Evolutionary conservation across 192 early-diverging fungal species (phyloP), one percentile per base, ranked within the genome.

Genomic region (Coemansia reversa): DNA sequence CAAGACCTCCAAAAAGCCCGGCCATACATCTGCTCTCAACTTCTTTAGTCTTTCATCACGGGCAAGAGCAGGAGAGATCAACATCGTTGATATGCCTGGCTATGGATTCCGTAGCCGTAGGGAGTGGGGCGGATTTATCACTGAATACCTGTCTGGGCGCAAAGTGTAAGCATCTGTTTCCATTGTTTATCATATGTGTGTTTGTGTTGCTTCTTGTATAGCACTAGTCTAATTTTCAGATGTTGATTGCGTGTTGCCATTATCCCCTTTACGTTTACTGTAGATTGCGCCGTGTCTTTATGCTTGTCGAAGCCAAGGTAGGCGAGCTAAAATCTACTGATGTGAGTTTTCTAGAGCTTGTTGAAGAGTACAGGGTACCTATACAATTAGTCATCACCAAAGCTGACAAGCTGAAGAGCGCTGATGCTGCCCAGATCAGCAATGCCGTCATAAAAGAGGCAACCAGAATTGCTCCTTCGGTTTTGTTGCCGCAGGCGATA

Each of bases 51-150:
- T 76, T 47, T 58, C 70, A 7, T 76, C 74, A 9, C 39, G 47
- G 0, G 58, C 70, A 11, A 55, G 23, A 22, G 58, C 77, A 11
- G 63, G 63, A 1, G 32, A 55, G 2, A 24, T 83, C 12, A 75
- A 66, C 5, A 45, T 84, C 27, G 83, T 84, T 28, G 83, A 84
- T 48, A 84, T 84, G 83, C 83, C 83, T 14, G 83, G 83, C 8
- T 84, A 84, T 32, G 83, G 83, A n/a, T 84, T 65, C 48, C 78
- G 83, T 22, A 81, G 79, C 24, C 70, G 72, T 16, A 48, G 61
- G 29, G 78, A 81, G 27, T 84, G 83, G 83, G 83, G 83, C 30
- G 24, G 50, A 16, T 80, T 84, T 58, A 75, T 81, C 42, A 68
- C 64, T 47, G 59, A 75, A 28, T 84, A 84, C 33, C 55, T 84